Evolutionary conservation across 371 early-diverging fungal species (phyloP).

Genomic region (Rhizomucor pusillus): DNA sequence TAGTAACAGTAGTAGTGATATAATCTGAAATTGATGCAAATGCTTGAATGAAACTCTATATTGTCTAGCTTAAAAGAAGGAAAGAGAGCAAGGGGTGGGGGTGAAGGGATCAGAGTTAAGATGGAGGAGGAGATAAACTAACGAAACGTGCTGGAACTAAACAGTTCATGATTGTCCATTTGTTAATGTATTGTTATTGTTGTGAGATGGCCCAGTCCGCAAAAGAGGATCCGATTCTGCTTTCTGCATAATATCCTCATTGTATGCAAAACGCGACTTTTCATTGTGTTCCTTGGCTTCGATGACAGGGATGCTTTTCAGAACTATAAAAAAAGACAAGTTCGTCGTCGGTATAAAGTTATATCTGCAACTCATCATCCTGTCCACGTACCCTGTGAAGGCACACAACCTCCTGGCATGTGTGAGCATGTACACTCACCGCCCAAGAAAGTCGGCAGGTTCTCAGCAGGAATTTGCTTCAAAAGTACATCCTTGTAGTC

Average conservation of each 20-base stretch:
- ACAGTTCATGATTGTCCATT: no score
- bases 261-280: conserved; percentile 29
- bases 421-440: conserved; percentile 79
- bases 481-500: conserved; percentile 65
- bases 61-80: no score
- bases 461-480: conserved; percentile 72
- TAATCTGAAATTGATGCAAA: no score
- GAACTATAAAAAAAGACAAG: conserved; percentile 9
- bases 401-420: conserved; percentile 75
- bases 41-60: no score
- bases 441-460: conserved; percentile 75
- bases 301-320: conserved; percentile 35
- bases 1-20: no score
- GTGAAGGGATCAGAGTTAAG: no score
- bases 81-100: no score
- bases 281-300: conserved; percentile 25
- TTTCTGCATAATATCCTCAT: conserved; percentile 33
- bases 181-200: no score
- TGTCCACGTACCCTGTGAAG: conserved; percentile 41
- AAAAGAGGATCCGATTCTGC: conserved; percentile 18
- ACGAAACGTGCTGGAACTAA: no score
- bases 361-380: neutral
- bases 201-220: no score
- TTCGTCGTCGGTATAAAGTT: neutral
- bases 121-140: no score